Percentiles rank a stretch among this genome's conserved stretches.
Conservation (phyloP, 306 rosid genomes). For the Medicago truncatula region MtrunA17r5.0-ANR NC_053047.1:38841501-38842000, state of each 20-base stretch:
- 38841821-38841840: conserved; percentile 85
- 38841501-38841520: no score
- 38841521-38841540: no score
- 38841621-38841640: no score
- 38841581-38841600: not conserved
- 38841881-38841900: conserved; percentile 91
- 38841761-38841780: not conserved
- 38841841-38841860: conserved; percentile 91
- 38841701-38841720: not conserved
- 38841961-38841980: not conserved
- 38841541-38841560: no score
- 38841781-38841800: conserved; percentile 48
- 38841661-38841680: no score
- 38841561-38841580: not conserved
- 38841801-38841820: conserved; percentile 96
- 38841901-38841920: conserved; percentile 98
- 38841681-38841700: no score
- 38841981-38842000: not conserved
- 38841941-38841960: conserved; percentile 18
- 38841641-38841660: no score
- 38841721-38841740: conserved; percentile 4
- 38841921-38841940: conserved; percentile 16
- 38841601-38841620: no score
- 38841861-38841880: conserved; percentile 87
- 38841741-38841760: conserved; percentile 4